Conservation (phyloP, 768 basidiomycete species). For the Mycena galericulata region DNA sequence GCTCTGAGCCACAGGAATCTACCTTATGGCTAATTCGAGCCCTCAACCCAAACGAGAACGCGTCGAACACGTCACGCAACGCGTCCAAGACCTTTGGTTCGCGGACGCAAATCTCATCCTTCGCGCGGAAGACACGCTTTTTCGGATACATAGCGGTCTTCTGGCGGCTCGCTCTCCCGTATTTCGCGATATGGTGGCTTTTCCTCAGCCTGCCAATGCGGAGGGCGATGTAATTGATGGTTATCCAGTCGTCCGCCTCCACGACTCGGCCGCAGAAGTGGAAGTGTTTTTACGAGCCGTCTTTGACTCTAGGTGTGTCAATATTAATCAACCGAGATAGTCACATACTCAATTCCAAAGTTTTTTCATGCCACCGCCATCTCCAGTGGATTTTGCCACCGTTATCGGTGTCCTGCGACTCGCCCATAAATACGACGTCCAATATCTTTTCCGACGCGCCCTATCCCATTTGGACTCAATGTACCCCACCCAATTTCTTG, state of each 20-base stretch:
- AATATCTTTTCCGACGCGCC: constrained; percentile 2
- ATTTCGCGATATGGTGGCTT: neutral
- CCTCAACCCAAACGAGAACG: neutral
- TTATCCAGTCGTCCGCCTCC: neutral
- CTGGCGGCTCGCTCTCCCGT: neutral
- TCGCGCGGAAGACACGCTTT: neutral
- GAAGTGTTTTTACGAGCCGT: constrained; percentile 1
- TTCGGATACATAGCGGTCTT: neutral
- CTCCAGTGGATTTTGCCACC: neutral
- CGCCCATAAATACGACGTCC: constrained; percentile 1
- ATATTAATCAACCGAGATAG: neutral
- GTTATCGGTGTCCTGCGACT: constrained; percentile 4
- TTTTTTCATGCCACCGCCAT: neutral
- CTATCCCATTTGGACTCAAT: neutral
- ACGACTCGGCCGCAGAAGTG: neutral
- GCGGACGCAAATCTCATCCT: neutral
- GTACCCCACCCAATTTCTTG: neutral
- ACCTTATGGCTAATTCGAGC: no score
- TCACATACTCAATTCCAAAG: neutral
- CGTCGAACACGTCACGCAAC: neutral
- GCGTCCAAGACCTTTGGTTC: neutral
- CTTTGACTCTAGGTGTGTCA: neutral
- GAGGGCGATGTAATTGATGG: neutral
- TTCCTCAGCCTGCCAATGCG: neutral
- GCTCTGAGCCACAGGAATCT: no score